Evolutionary conservation across 2,329 filamentous ascomycete species (phyloP), one percentile per base, ranked within the genome.

Genomic region (Arthrobotrys sinensis): DNA sequence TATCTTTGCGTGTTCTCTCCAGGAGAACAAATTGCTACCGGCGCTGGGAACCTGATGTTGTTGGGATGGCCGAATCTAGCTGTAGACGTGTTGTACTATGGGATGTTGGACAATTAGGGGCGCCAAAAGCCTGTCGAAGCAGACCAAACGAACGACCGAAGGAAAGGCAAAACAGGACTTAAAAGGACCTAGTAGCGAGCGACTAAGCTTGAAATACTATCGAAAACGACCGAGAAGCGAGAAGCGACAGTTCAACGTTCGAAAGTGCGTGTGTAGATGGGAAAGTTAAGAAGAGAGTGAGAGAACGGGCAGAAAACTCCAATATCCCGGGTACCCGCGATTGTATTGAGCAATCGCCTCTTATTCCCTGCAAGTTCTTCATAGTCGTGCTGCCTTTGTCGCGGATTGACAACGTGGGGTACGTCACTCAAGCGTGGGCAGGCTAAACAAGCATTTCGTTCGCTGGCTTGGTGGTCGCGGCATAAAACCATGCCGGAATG

Each of bases 401-500:
- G 69, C 57, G 40, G 69, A 66, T 73, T 73, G 57, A 73, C 28
- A 60, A 43, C 60, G 69, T 66, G 69, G 69, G 60, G 48, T 63
- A 64, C 67, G 55, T 71, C 67, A 71, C 32, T 70, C 43, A 40
- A 60, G 60, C 60, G 60, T 73, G 69, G 48, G 48, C 48, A 65
- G 43, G 55, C 55, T 16, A 60, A 60, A 60, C 55, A 60, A 73
- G 69, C 69, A 65, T 65, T 43, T 57, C 21, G 48, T 73, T 73
- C 60, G 60, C 60, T 65, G 69, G 69, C 60, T 72, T 64, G 60
- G 69, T 48, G 48, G 34, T 65, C 69, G 55, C 34, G 32, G 69
- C 69, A 66, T 34, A 43, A 28, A 65, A 52, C 48, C 36, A 38
- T 8, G 6, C 36, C 28, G 46, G 46, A 36, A 28, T 4, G 28